Percentiles rank a stretch among this genome's conserved stretches.
These are phyloP conservation scores for Fusarium sp. DNA, from an alignment of 2,329 filamentous ascomycete genomes.

Conservation along the genomic window DNA sequence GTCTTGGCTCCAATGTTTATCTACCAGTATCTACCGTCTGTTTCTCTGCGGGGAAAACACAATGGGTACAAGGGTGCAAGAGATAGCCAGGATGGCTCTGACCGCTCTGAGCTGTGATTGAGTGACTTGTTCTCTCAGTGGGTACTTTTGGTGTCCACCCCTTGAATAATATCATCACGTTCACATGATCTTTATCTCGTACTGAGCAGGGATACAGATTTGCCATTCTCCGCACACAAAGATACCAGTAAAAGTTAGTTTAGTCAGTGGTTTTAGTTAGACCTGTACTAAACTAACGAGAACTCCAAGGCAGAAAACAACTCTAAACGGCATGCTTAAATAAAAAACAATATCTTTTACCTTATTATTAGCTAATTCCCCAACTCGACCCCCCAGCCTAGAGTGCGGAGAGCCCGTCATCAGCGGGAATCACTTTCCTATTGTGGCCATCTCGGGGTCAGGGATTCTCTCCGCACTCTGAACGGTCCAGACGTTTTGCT, in stretches of 20 bases:
- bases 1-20: constrained; percentile 36
- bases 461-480: constrained; percentile 17
- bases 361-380: constrained; percentile 42
- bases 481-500: constrained; percentile 1
- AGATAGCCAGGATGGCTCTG: constrained; percentile 8
- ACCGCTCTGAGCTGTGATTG: background rate
- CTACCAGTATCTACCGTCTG: constrained; percentile 34
- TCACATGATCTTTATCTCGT: constrained; percentile 37
- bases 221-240: constrained; percentile 20
- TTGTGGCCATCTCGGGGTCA: background rate
- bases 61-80: background rate
- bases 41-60: constrained; percentile 36
- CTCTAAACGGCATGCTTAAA: constrained; percentile 33
- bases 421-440: constrained; percentile 20
- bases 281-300: background rate
- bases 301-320: constrained; percentile 10
- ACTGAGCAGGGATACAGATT: constrained; percentile 13
- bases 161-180: constrained; percentile 7
- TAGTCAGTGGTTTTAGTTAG: constrained; percentile 22
- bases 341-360: constrained; percentile 28
- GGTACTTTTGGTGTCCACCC: constrained; percentile 13
- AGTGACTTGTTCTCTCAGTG: background rate
- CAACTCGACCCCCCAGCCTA: constrained; percentile 23
- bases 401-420: constrained; percentile 27
- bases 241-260: constrained; percentile 1